Evolutionary conservation across 805 yeast species (phyloP).

Genomic region (Gaillardinia entomophila): DNA sequence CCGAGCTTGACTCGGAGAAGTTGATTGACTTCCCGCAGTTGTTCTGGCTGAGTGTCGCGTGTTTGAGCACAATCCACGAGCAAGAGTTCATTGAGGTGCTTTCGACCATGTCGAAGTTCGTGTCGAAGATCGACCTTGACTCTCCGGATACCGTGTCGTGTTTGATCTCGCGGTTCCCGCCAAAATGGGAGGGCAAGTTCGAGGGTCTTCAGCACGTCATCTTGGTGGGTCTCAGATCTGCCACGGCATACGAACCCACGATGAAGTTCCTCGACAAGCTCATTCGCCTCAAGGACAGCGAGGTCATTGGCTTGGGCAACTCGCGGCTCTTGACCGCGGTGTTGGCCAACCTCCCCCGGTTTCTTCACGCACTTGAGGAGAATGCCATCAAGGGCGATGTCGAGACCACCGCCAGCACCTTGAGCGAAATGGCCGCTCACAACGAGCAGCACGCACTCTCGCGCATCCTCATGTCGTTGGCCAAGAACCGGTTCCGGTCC

Average conservation of each 20-base stretch:
- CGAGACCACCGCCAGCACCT: slow-evolving; percentile 34
- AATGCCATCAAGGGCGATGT: slow-evolving; percentile 44
- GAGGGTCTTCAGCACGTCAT: slow-evolving; percentile 81
- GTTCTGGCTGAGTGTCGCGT: slow-evolving; percentile 93
- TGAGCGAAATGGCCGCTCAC: slow-evolving; percentile 57
- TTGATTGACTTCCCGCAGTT: slow-evolving; percentile 85
- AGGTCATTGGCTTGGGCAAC: slow-evolving; percentile 68
- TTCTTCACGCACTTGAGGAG: slow-evolving; percentile 69
- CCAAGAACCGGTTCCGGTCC: slow-evolving; percentile 78
- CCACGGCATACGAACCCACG: slow-evolving; percentile 74
- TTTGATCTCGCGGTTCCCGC: slow-evolving; percentile 81
- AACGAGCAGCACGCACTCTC: slow-evolving; percentile 55
- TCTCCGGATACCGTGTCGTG: slow-evolving; percentile 82
- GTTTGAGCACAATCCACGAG: slow-evolving; percentile 84
- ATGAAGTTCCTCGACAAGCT: slow-evolving; percentile 68
- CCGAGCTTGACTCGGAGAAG: slow-evolving; percentile 73
- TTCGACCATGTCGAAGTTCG: slow-evolving; percentile 73
- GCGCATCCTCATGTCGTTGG: slow-evolving; percentile 68
- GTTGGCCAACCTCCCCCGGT: slow-evolving; percentile 77
- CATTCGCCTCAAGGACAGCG: slow-evolving; percentile 61
- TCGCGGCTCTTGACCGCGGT: slow-evolving; percentile 66
- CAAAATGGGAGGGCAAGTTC: slow-evolving; percentile 92
- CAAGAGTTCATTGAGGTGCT: slow-evolving; percentile 87
- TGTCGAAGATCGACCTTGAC: slow-evolving; percentile 80
- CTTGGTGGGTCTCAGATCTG: slow-evolving; percentile 77